These are phyloP conservation scores for Calonectria hawksworthii DNA, from an alignment of 2,329 filamentous ascomycete species.

Conservation along the genomic window DNA sequence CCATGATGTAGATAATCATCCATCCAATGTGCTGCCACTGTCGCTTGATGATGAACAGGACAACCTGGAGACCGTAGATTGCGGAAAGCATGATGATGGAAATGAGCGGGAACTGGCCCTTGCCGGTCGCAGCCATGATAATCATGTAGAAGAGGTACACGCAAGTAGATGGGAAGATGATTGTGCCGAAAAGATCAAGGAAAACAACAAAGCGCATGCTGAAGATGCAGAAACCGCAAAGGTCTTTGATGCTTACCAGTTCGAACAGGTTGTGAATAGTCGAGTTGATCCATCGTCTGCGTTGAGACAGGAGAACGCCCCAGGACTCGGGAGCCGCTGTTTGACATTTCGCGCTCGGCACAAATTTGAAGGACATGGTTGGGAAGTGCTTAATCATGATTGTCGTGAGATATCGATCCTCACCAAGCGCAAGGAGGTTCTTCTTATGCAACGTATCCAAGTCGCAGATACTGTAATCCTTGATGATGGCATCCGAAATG, in stretches of 20 bases:
- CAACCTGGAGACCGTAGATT: constrained; percentile 94
- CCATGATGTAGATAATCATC: constrained; percentile 98
- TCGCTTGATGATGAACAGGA: constrained; percentile 96
- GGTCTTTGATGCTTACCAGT: constrained; percentile 88
- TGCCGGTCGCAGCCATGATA: constrained; percentile 62
- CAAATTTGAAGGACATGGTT: constrained; percentile 94
- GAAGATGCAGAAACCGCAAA: constrained; percentile 99
- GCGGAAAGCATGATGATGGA: constrained; percentile 90
- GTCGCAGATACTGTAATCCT: constrained; percentile 88
- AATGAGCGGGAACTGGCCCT: constrained; percentile 85
- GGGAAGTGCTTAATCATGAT: constrained; percentile 99
- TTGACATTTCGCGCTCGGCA: constrained; percentile 90
- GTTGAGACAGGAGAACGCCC: constrained; percentile 93
- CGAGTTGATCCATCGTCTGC: constrained; percentile 99
- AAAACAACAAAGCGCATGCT: constrained; percentile 98
- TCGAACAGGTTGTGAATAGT: constrained; percentile 97
- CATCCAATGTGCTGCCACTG: constrained; percentile 99
- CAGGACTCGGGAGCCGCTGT: constrained; percentile 95
- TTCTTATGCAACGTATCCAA: constrained; percentile 98
- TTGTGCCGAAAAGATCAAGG: constrained; percentile 91
- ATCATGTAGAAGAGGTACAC: constrained; percentile 89
- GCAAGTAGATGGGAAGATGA: constrained; percentile 91
- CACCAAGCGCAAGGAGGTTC: constrained; percentile 92
- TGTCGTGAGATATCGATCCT: constrained; percentile 97
- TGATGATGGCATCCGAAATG: constrained; percentile 88